Conservation (phyloP, 2,329 filamentous ascomycete species). For the Cladosporium phlei region DNA sequence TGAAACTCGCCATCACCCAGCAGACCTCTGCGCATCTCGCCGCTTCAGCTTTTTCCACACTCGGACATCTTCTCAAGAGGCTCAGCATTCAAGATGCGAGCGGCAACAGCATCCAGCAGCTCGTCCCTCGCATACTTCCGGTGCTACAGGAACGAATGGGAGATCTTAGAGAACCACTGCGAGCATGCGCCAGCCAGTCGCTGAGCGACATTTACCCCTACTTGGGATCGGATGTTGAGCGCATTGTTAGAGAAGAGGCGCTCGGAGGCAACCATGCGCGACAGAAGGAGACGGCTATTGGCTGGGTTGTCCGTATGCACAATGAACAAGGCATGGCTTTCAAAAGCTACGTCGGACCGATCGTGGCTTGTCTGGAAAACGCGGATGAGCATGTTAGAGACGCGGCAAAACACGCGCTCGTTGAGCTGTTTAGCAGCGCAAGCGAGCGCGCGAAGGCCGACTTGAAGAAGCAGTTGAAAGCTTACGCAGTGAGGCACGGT, state of each 20-base stretch:
- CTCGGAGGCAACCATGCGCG: conserved; percentile 75
- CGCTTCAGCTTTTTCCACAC: conserved; percentile 78
- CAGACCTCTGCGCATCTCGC: conserved; percentile 69
- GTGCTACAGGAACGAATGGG: conserved; percentile 79
- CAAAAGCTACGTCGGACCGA: conserved; percentile 71
- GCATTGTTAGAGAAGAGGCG: conserved; percentile 70
- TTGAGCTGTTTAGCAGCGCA: conserved; percentile 79
- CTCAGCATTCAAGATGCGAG: conserved; percentile 80
- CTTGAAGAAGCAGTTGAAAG: conserved; percentile 78
- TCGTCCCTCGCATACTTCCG: conserved; percentile 63
- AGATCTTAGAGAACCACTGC: conserved; percentile 81
- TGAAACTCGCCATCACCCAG: conserved; percentile 69
- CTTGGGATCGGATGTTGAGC: conserved; percentile 69
- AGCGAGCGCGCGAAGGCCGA: conserved; percentile 82
- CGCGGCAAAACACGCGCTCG: conserved; percentile 73
- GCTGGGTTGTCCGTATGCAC: conserved; percentile 85
- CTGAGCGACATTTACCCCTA: conserved; percentile 72
- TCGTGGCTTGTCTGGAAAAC: conserved; percentile 86
- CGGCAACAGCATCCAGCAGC: conserved; percentile 61
- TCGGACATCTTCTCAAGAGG: conserved; percentile 82
- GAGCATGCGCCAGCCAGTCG: conserved; percentile 67
- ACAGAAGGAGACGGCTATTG: conserved; percentile 78
- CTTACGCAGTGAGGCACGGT: conserved; percentile 77
- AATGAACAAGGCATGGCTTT: conserved; percentile 74
- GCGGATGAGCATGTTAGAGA: conserved; percentile 84